These are phyloP conservation scores for Euphorbia pulcherrima DNA, from an alignment of 345 rosid species.

Conservation along the genomic window DNA sequence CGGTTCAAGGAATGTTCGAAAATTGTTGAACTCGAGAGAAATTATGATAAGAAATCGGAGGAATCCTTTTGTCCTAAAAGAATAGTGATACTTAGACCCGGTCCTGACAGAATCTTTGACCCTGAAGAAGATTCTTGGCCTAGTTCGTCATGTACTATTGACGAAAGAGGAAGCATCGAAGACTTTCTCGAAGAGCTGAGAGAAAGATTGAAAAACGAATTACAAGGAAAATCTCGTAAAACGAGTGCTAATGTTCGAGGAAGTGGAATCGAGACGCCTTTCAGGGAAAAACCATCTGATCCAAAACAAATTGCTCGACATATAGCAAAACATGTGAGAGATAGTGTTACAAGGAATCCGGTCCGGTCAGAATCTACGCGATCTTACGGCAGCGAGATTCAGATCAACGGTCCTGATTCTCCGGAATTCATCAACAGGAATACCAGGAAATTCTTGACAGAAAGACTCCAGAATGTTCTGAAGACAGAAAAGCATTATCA, in stretches of 20 bases:
- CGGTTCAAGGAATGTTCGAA: conserved; percentile 68
- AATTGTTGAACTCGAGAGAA: conserved; percentile 30
- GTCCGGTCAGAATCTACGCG: conserved; percentile 63
- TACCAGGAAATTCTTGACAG: conserved; percentile 55
- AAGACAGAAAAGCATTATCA: conserved; percentile 36
- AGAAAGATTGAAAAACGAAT: conserved; percentile 63
- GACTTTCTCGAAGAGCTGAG: conserved; percentile 90
- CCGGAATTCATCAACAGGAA: conserved; percentile 66
- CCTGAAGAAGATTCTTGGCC: conserved; percentile 50
- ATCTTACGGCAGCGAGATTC: conserved; percentile 57
- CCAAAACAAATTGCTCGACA: conserved; percentile 43
- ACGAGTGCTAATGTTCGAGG: conserved; percentile 54
- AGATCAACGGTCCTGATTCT: conserved; percentile 46
- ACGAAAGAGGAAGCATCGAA: conserved; percentile 66
- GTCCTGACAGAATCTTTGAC: conserved; percentile 58
- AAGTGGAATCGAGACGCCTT: conserved; percentile 73
- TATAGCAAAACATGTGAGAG: conserved; percentile 47
- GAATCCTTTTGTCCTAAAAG: conserved; percentile 39
- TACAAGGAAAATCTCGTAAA: conserved; percentile 61
- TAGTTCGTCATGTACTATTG: conserved; percentile 51
- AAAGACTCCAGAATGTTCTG: conserved; percentile 58
- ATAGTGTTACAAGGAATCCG: conserved; percentile 38
- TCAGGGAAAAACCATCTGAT: conserved; percentile 54
- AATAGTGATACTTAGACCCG: conserved; percentile 82
- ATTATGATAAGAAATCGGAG: conserved; percentile 39